Percentiles rank a stretch among this genome's conserved stretches.
Evolutionary conservation across 202 grass and related monocot genomes (phyloP).

Genomic region (Setaria italica): DNA sequence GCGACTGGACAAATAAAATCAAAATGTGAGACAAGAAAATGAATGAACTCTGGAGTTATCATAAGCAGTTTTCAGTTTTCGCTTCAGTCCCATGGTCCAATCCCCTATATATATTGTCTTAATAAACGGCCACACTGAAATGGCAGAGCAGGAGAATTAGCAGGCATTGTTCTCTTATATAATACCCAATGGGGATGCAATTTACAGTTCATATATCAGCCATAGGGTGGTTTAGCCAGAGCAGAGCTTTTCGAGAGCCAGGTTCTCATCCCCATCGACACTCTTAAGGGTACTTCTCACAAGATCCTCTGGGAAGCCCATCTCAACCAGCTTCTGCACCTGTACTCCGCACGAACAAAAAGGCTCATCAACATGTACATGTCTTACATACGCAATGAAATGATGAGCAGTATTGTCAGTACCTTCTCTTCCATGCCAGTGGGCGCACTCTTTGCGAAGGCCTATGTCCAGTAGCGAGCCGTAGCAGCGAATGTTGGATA

Average conservation of each 20-base stretch:
- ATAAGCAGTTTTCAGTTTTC: conserved; percentile 11
- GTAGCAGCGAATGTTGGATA: conserved; percentile 74
- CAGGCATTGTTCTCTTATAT: conserved; percentile 31
- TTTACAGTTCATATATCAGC: conserved; percentile 49
- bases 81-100: conserved; percentile 42
- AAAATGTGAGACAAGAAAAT: background rate
- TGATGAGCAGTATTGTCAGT: background rate
- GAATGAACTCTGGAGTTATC: conserved; percentile 23
- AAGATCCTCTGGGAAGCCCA: conserved; percentile 93
- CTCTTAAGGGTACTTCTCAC: conserved; percentile 81
- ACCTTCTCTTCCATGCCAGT: conserved; percentile 96
- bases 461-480: conserved; percentile 94
- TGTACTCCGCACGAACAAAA: conserved; percentile 36
- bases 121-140: conserved; percentile 41
- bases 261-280: conserved; percentile 89
- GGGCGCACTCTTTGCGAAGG: conserved; percentile 77
- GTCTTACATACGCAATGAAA: conserved; percentile 5
- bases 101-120: conserved; percentile 37
- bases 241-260: conserved; percentile 95
- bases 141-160: conserved; percentile 46
- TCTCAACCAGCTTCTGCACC: conserved; percentile 92
- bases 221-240: conserved; percentile 51
- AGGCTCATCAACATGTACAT: background rate
- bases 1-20: background rate
- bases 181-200: conserved; percentile 47